These are phyloP conservation scores for Microsporum canis DNA, from an alignment of 2,329 filamentous ascomycete species.

Conservation along the genomic window DNA sequence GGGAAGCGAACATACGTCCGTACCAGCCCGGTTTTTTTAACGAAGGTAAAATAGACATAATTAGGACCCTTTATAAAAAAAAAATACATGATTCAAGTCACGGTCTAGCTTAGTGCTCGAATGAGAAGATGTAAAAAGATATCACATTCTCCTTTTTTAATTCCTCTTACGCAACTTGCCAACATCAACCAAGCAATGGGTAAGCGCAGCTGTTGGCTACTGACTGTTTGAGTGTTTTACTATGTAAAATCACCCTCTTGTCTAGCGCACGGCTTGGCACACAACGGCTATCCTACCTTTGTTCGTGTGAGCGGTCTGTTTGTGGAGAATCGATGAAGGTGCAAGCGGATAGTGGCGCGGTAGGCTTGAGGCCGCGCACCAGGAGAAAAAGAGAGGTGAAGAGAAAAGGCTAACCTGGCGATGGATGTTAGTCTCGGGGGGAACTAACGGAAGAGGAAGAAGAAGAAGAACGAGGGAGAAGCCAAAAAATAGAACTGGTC, in stretches of 20 bases:
- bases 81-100: background rate
- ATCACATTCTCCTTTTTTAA: background rate
- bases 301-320: slow-evolving; percentile 1
- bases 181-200: background rate
- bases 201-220: background rate
- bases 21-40: background rate
- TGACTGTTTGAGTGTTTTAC: background rate
- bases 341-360: background rate
- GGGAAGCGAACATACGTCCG: background rate
- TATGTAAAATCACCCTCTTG: background rate
- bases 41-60: background rate
- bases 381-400: background rate
- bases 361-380: background rate
- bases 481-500: background rate
- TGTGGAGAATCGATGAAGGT: background rate
- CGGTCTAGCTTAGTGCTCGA: background rate
- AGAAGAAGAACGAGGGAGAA: background rate
- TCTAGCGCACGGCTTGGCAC: slow-evolving; percentile 1
- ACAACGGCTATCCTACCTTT: slow-evolving; percentile 1
- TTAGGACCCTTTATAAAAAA: background rate
- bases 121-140: background rate
- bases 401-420: background rate
- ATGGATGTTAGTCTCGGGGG: background rate
- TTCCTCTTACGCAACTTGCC: background rate
- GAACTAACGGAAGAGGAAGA: background rate